Conservation (phyloP, 208 protist genomes). For the Acanthamoeba royreba region DNA sequence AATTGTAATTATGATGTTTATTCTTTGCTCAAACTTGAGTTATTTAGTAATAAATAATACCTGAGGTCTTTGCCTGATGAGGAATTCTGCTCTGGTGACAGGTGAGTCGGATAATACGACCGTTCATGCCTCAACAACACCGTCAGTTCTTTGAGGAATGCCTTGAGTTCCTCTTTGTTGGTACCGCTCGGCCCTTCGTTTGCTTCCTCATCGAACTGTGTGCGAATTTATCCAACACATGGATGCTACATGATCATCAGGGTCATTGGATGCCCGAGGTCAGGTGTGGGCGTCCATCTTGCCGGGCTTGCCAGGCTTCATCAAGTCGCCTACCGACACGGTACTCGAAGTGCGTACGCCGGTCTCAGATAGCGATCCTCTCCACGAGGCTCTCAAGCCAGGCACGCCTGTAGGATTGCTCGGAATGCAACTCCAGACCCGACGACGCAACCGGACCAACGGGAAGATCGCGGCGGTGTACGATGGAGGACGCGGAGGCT, state of each 20-base stretch:
- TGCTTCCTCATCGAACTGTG: too few species aligned
- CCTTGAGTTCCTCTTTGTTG: not conserved
- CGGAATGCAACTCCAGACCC: constrained; percentile 4
- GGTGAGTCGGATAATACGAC: not conserved
- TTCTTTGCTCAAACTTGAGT: not conserved
- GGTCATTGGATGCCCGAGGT: not conserved
- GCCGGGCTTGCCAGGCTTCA: not conserved
- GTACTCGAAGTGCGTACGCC: not conserved
- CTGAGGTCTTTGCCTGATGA: not conserved
- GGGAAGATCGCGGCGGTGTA: not conserved
- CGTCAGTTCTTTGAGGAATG: not conserved
- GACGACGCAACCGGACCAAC: not conserved
- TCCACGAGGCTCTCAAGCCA: not conserved
- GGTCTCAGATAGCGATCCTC: not conserved
- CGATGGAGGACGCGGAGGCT: not conserved
- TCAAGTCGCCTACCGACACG: not conserved
- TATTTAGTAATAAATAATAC: not conserved
- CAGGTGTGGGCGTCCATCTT: constrained; percentile 2
- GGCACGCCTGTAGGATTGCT: not conserved
- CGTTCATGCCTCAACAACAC: not conserved
- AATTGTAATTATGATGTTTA: not conserved
- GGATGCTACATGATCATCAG: not conserved
- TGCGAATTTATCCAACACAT: not conserved
- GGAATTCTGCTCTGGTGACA: too few species aligned
- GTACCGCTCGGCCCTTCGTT: not conserved